Evolutionary conservation across 352 stramenopile genomes (phyloP).

Genomic region (Plasmopara muralis): DNA sequence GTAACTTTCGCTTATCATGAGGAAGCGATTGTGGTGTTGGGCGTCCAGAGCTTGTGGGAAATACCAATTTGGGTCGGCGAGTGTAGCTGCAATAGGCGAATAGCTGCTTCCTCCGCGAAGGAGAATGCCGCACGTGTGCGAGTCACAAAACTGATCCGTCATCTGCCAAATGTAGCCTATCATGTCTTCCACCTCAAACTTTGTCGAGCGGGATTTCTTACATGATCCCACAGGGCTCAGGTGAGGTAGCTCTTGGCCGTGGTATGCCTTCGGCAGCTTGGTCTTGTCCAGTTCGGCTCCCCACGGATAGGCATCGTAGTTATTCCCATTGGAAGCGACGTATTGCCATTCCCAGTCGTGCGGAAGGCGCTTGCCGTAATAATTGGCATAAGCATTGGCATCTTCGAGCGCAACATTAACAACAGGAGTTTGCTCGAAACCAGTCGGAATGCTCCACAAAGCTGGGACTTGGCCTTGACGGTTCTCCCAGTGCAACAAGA

Average conservation of each 20-base stretch:
- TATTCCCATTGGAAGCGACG: constrained; percentile 60
- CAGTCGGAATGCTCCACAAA: constrained; percentile 40
- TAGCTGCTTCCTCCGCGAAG: constrained; percentile 75
- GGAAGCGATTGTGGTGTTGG: constrained; percentile 68
- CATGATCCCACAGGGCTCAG: constrained; percentile 50
- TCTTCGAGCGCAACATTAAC: constrained; percentile 75
- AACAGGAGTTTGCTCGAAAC: constrained; percentile 51
- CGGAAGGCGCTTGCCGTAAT: constrained; percentile 66
- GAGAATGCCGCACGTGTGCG: constrained; percentile 70
- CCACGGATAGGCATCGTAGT: constrained; percentile 61
- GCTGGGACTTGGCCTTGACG: constrained; percentile 19
- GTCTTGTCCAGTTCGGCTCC: constrained; percentile 27
- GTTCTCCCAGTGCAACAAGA: constrained; percentile 68
- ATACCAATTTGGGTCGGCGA: constrained; percentile 81
- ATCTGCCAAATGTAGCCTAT: constrained; percentile 84
- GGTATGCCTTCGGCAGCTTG: constrained; percentile 20
- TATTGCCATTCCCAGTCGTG: constrained; percentile 87
- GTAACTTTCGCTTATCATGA: constrained; percentile 67
- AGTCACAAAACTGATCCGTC: constrained; percentile 79
- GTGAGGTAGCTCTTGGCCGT: constrained; percentile 33
- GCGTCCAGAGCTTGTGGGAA: constrained; percentile 59
- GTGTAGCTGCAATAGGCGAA: constrained; percentile 52
- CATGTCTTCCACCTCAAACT: constrained; percentile 63
- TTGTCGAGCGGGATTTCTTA: constrained; percentile 31
- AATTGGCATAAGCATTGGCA: constrained; percentile 55